A percentile compares a stretch with the other conserved stretches of the same genome.
These are phyloP conservation scores for Taphrina pruni DNA, from an alignment of 1,139 yeast genomes.

Conservation along the genomic window DNA sequence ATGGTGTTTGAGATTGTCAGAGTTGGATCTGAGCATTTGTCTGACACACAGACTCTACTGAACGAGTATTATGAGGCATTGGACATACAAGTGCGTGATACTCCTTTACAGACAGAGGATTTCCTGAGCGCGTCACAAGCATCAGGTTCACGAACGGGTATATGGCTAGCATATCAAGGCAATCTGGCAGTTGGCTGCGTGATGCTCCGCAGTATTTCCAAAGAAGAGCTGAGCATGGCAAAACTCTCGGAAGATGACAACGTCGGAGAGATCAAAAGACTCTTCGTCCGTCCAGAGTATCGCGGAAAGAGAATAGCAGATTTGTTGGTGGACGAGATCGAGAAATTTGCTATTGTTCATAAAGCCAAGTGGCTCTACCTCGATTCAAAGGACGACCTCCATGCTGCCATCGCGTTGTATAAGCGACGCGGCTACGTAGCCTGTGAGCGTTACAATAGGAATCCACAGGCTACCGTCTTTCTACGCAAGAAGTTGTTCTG, in stretches of 20 bases:
- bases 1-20: constrained; percentile 3
- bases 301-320: constrained; percentile 31
- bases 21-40: background rate
- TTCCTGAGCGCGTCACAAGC: constrained; percentile 10
- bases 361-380: constrained; percentile 25
- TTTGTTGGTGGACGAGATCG: constrained; percentile 21
- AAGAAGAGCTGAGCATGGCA: constrained; percentile 5
- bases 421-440: constrained; percentile 26
- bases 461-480: constrained; percentile 35
- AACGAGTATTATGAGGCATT: constrained; percentile 31
- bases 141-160: constrained; percentile 7
- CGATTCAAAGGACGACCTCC: constrained; percentile 30
- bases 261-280: constrained; percentile 30
- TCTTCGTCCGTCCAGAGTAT: constrained; percentile 24
- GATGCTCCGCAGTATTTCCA: constrained; percentile 14
- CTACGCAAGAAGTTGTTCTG: constrained; percentile 10
- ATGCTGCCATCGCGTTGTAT: constrained; percentile 26
- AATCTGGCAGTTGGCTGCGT: constrained; percentile 29
- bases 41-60: constrained; percentile 13
- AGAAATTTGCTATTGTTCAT: constrained; percentile 11
- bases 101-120: constrained; percentile 16
- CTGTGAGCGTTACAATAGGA: constrained; percentile 30
- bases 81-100: constrained; percentile 28
- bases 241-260: background rate
- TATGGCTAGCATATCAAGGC: constrained; percentile 28